Evolutionary conservation across 2,329 filamentous ascomycete species (phyloP).

Genomic region (Colletotrichum melonis): DNA sequence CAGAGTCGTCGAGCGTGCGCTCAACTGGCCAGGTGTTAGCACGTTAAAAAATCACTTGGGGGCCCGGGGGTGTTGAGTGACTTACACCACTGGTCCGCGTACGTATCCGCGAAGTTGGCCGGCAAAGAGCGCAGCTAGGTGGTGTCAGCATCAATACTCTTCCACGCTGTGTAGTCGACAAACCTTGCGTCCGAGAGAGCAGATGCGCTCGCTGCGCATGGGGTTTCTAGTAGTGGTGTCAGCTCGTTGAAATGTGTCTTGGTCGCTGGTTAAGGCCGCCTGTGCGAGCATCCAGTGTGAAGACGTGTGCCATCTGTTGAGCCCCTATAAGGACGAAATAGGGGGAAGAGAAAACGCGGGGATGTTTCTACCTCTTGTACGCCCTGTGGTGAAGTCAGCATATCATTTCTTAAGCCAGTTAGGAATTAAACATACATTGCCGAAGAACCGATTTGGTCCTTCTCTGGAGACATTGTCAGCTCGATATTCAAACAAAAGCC

Average conservation of each 20-base stretch:
- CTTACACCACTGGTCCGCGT: slow-evolving; percentile 58
- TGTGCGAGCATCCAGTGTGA: too few relatives aligned
- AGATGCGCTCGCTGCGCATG: slow-evolving; percentile 62
- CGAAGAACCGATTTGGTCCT: slow-evolving; percentile 72
- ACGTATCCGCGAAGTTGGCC: slow-evolving; percentile 50
- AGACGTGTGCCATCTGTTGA: too few relatives aligned
- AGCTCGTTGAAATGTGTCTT: not conserved
- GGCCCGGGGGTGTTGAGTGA: not conserved
- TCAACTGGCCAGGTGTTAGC: slow-evolving; percentile 45
- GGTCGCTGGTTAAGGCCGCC: not conserved
- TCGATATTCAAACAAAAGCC: not conserved
- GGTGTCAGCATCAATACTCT: slow-evolving; percentile 30
- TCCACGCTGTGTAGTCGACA: slow-evolving; percentile 39
- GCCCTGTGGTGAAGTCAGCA: slow-evolving; percentile 37
- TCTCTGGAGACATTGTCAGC: slow-evolving; percentile 51
- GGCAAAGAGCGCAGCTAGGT: slow-evolving; percentile 40
- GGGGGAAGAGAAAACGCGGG: slow-evolving; percentile 44
- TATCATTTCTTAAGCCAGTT: not conserved
- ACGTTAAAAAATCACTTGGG: not conserved
- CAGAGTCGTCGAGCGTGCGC: slow-evolving; percentile 81
- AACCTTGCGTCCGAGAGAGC: slow-evolving; percentile 39
- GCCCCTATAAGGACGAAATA: not conserved
- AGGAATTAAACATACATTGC: slow-evolving; percentile 34
- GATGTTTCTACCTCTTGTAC: slow-evolving; percentile 51
- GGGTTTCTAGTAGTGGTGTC: slow-evolving; percentile 15